Evolutionary conservation across 192 early-diverging fungal species (phyloP), one percentile per base, ranked within the genome.

Genomic region (Umbelopsis vinacea): DNA sequence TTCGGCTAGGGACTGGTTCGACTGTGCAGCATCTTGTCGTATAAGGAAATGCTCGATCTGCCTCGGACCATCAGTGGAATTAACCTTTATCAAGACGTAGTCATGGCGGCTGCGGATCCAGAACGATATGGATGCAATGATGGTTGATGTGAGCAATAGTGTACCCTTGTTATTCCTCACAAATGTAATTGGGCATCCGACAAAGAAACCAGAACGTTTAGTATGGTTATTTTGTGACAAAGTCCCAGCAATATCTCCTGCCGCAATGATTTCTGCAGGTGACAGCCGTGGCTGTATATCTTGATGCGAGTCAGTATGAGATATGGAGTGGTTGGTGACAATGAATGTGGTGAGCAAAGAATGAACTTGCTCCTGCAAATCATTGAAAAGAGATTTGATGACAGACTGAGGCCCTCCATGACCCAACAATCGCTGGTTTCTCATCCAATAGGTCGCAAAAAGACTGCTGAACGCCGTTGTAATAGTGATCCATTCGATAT

Each of bases 401-500:
- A 37, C 57, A 35, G 57, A 17, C 33, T 7, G 33, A 37, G 23
- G 6, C 53, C 7, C 21, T 37, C n/a, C 29, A 37, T 14, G 14
- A 14, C 57, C 57, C 57, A 29, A 38, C 4, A 63, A n/a, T 14
- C 57, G 9, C 35, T 63, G 57, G 14, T 63, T 29, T 63, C 33
- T 63, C 12, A 63, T 35, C 57, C 57, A 63, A 37, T 63, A 26
- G 0, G 57, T 37, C 15, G 26, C 33, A 19, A 63, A 63, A 7
- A 63, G 15, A 35, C 29, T 37, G 14, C 57, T 63, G 19, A 63
- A 29, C 10, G 26, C 57, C 19, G 29, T 26, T 9, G 33, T 37
- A 37, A 63, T 11, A 17, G 57, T 63, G 26, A 37, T 37, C 57
- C 57, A 37, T n/a, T 63, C 57, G 19, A 63, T 63, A 3, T 63